Base-by-base conservation (phyloP, 306 rosid species). In the Fragaria ananassa region DNA sequence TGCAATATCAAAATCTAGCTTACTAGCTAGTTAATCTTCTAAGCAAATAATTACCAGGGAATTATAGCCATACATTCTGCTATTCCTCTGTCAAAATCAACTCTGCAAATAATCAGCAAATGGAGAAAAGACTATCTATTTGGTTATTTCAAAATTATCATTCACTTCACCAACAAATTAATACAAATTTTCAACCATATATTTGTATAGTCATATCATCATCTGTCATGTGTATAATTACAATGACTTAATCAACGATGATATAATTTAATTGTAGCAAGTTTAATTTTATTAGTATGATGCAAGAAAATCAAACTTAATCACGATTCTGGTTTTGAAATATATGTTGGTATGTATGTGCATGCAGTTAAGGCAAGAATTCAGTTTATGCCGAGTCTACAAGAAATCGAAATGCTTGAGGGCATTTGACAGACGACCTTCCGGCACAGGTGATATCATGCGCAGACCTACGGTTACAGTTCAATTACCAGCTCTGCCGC, bases 381-480 rank as follows among this genome's bases (percentile, higher is more conserved):
- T 85, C 74, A 91, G 98, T 31, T 67, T 94, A 53, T 91, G 97
- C 58, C 86, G 97, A 83, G 92, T 94, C 39, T 91, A 91, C 89
- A 94, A 89, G 83, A 94, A 87, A 83, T 78, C 93, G 18, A 90
- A 94, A 81, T 88, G 94, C 68, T 66, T 90, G 60, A 61, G 97
- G 49, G 89, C 98, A 61, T 94, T 91, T 68, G 98, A 94, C 69
- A 86, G 98, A 77, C 67, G 97, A 23, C 86, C 89, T 0, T 68
- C 74, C 0, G 85, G 82, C 67, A 73, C 12, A 12, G 68, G 53
- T 31, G 80, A 54, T 10, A 6, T 8, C 35, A 68, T 25, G 5
- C 54, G 17, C 2, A 13, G 61, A 50, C 69, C 65, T 14, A 3
- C 51, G 11, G 45, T 15, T 58, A 21, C 60, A 46, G 29, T 61